Evolutionary conservation across 2,329 filamentous ascomycete genomes (phyloP), one percentile per base, ranked within the genome.

Genomic region (Pestalotiopsis fici): DNA sequence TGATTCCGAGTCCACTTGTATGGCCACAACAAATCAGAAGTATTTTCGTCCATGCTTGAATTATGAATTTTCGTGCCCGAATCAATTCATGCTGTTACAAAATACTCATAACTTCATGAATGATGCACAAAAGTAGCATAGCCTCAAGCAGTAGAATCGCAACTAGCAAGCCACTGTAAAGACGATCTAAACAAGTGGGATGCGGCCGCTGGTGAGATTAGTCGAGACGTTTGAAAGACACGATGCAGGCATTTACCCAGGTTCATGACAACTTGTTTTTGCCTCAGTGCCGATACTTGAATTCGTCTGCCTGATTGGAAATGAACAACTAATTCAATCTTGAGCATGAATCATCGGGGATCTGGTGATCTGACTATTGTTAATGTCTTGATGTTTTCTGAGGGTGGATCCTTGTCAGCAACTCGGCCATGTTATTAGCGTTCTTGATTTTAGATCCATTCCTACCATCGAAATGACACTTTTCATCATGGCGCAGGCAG

Each of bases 401-500:
- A 3, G 18, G 18, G 43, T 50, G 43, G 43, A 50, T 50, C 43
- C 43, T 23, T 9, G n/a, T 50, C 43, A 12, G 18, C 43, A 50
- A 9, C 43, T 50, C 43, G 9, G 7, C 18, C 21, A 18, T 50
- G n/a, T 6, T 23, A 47, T n/a, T 47, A 47, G 18, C 31, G 31
- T 11, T 35, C 31, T 35, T 3, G n/a, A 50, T 18, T 50, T 66
- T 73, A 73, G 21, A 21, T 31, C 28, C 35, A 25, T 50, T 50
- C 31, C 31, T 35, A 35, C 11, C 11, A 6, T 23, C 5, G 39
- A 27, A 21, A 50, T 28, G 25, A 54, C 43, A 50, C 18, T 50
- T 50, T 21, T 50, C 43, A 50, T 3, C 21, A 7, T 50, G 43
- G 43, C 43, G 43, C 43, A 50, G 43, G 43, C 43, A 50, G 43